Conservation (phyloP, 1,284 basidiomycete genomes). For the Gomphus bonarii region DNA sequence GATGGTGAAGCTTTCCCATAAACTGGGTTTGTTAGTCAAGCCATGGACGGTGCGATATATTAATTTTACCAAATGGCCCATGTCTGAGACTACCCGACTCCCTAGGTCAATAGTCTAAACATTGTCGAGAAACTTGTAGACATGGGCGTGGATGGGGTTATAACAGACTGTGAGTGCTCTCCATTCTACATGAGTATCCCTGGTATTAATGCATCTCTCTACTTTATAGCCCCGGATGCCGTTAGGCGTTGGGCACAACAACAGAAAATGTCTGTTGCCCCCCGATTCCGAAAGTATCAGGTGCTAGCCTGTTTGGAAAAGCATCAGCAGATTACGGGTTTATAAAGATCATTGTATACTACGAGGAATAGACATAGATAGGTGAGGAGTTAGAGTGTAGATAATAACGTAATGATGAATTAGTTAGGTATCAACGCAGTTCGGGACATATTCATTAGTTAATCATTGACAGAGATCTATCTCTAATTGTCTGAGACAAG, state of each 20-base stretch:
- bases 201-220: background rate
- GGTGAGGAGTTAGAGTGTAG: too few species aligned
- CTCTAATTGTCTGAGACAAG: too few species aligned
- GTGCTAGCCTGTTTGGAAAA: conserved; percentile 47
- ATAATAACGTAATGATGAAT: too few species aligned
- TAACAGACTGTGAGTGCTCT: conserved; percentile 44
- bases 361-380: too few species aligned
- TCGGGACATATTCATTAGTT: too few species aligned
- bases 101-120: conserved; percentile 48
- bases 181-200: background rate
- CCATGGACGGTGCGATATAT: conserved; percentile 52
- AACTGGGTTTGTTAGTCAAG: conserved; percentile 50
- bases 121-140: conserved; percentile 47
- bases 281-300: conserved; percentile 42
- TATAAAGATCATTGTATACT: too few species aligned
- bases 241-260: conserved; percentile 44
- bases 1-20: conserved; percentile 60
- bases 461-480: too few species aligned
- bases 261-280: conserved; percentile 37
- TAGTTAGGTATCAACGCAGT: too few species aligned
- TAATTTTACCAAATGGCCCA: too few species aligned
- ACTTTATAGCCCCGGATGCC: conserved; percentile 35
- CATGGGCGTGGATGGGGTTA: conserved; percentile 61
- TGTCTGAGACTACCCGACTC: background rate
- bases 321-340: conserved; percentile 24